Percentiles rank a stretch among this genome's conserved stretches.
Conservation (phyloP, 1,284 basidiomycete genomes). For the Meira miltonrushii region DNA sequence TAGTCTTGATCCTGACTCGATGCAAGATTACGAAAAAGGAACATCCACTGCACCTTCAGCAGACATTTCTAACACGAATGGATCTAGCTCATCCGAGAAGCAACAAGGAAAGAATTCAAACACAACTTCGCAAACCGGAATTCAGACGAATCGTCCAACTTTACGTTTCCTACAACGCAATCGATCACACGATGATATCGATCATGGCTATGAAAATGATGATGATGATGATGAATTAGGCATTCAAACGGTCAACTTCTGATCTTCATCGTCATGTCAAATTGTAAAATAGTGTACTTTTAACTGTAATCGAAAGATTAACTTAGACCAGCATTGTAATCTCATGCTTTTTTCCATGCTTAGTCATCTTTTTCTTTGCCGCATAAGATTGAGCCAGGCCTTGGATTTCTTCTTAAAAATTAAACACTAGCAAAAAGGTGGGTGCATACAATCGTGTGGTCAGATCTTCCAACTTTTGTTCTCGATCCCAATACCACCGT, state of each 20-base stretch:
- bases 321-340: no score
- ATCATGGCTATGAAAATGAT: not conserved
- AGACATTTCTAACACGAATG: not conserved
- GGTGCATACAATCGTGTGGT: no score
- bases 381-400: no score
- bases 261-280: not conserved
- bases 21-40: not conserved
- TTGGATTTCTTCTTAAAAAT: no score
- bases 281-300: no score
- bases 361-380: no score
- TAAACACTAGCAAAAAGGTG: no score
- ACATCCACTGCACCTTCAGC: not conserved
- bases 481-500: no score
- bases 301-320: no score
- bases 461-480: no score
- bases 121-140: not conserved
- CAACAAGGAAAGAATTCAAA: not conserved
- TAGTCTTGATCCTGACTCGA: not conserved
- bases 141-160: not conserved
- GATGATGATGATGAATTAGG: slow-evolving; percentile 2
- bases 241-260: slow-evolving; percentile 1
- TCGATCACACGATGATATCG: not conserved
- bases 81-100: not conserved
- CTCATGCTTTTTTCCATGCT: no score
- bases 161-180: not conserved